Base-by-base conservation (phyloP, 2,329 filamentous ascomycete species). In the Claviceps sp. region DNA sequence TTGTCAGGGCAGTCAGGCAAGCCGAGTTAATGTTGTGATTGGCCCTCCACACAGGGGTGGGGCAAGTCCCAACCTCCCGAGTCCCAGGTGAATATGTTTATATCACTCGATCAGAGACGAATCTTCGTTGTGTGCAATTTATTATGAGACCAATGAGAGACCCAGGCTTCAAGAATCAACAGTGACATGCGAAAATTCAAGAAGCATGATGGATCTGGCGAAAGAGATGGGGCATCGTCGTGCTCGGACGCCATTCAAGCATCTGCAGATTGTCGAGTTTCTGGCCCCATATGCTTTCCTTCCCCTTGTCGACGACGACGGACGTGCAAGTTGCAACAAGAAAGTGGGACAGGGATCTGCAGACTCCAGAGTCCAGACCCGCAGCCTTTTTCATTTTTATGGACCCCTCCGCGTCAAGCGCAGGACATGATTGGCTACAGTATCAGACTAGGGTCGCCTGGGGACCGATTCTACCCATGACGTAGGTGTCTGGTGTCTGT, bases 401-500 rank as follows among this genome's bases (percentile, higher is more conserved):
- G 23, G 43, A n/a, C 13, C n/a, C 37, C 38, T 16, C n/a, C 7
- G 20, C 29, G 40, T n/a, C 16, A 20, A 46, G 5, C 22, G 40
- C 45, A 43, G 8, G 40, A 7, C n/a, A 17, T 50, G 47, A 52
- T 52, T 52, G 51, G 47, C 34, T 11, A 16, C 7, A 42, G 17
- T n/a, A 14, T 9, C 29, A 9, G 20, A 22, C 20, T 43, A 13
- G 42, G 34, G 16, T 20, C 45, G 6, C 5, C 20, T 14, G 5
- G 42, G 14, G 42, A 8, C 14, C 14, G 14, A 39, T 22, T 43
- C 34, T 20, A 29, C 37, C 38, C 26, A 52, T 52, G 51, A 52
- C 51, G 51, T 52, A 52, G 37, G 46, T 40, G 7, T n/a, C 38
- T 40, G 14, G n/a, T 40, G 14, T 37, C 34, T 36, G 42, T n/a